Base-by-base conservation (phyloP, 2,329 filamentous ascomycete genomes). In the Neofusicoccum umdonicola region DNA sequence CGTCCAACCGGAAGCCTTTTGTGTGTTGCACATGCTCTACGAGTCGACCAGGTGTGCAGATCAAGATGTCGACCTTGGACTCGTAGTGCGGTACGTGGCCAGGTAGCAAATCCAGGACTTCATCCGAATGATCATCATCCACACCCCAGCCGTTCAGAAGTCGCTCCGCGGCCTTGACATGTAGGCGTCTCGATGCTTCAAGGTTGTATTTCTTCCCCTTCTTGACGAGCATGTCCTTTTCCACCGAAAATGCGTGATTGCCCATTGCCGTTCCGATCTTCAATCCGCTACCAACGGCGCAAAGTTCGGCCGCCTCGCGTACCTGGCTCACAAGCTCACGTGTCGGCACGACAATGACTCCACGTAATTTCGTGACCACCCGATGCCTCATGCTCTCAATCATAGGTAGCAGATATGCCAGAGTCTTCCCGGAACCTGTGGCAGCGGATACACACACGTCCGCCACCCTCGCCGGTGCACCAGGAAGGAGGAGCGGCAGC, bases 361-460 rank as follows among this genome's bases (percentile, higher is more conserved):
- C 93, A 44, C 91, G 86, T 8, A 99, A 79, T 63, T 86, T 85
- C 0, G 90, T 90, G 11, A 87, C 83, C 22, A 80, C 79, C 13
- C 85, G 84, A 37, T 85, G 82, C 68, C 89, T 88, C 56, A 99
- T 81, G 58, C 90, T 88, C 51, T 92, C 87, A 3, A 96, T 85
- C 65, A 99, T 87, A 0, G 95, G 95, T 2, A 99, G 80, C 0
- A 94, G 87, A 72, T 99, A 99, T 0, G 94, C 90, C 15, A 99
- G 78, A 0, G 95, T 99, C 75, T 99, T 99, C 64, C 95, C 95
- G 0, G 95, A 98, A 8, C 95, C 95, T 0, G 95, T 99, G 1
- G 94, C 91, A 0, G 96, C 95, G 7, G 93, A 95, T 2, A 99
- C 89, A 50, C 96, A 89, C 4, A 99, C 78, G 75, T 99, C 95